phyloP scores from a whole-genome alignment of 73 alveolate genomes.

The Diophrys appendiculata region DNA sequence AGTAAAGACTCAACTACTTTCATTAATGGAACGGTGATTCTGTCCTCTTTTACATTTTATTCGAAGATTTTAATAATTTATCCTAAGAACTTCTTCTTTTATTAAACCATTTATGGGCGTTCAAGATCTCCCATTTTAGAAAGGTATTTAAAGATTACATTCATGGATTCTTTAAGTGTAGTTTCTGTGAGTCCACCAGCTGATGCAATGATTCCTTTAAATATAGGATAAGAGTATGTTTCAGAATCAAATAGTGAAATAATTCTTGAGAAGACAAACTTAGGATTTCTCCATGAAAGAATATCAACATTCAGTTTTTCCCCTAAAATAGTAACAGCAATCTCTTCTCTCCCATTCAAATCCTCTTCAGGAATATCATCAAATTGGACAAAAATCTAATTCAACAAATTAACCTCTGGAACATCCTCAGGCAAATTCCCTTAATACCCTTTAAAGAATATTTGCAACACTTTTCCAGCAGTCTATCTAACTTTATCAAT shows the following conservation, averaged over 20 bases:
- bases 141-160: slow-evolving; percentile 50
- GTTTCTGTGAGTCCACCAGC: slow-evolving; percentile 87
- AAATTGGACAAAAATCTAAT: neutral
- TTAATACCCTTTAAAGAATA: slow-evolving; percentile 62
- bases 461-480: slow-evolving; percentile 79
- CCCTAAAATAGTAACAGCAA: slow-evolving; percentile 3
- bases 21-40: slow-evolving; percentile 79
- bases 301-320: too few species aligned
- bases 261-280: slow-evolving; percentile 71
- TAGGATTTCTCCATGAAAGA: slow-evolving; percentile 84
- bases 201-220: slow-evolving; percentile 77
- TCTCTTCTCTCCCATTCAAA: slow-evolving; percentile 44
- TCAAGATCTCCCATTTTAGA: slow-evolving; percentile 48
- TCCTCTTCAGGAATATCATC: slow-evolving; percentile 62
- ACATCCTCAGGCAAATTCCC: slow-evolving; percentile 52
- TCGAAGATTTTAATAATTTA: slow-evolving; percentile 59
- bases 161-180: slow-evolving; percentile 72
- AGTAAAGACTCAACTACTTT: slow-evolving; percentile 70
- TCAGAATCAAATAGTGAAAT: slow-evolving; percentile 68
- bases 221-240: slow-evolving; percentile 55
- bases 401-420: slow-evolving; percentile 27
- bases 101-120: slow-evolving; percentile 41
- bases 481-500: slow-evolving; percentile 82
- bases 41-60: slow-evolving; percentile 70
- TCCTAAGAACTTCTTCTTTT: slow-evolving; percentile 54